These are phyloP conservation scores for Ophiostoma himal-ulmi DNA, from an alignment of 2,329 filamentous ascomycete species.

Conservation along the genomic window DNA sequence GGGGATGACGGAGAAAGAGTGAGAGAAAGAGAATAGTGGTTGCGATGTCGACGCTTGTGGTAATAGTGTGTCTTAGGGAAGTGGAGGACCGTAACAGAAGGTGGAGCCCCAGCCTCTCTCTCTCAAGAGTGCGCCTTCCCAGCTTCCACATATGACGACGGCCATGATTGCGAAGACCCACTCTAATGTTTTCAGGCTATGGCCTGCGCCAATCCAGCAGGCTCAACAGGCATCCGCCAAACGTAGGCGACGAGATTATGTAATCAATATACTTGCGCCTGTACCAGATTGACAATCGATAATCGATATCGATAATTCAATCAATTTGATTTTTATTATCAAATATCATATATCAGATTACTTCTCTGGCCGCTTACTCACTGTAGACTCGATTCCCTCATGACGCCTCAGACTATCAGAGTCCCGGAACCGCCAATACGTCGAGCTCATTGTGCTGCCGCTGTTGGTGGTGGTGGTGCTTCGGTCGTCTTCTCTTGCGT, in stretches of 20 bases:
- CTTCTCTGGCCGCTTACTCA: neutral
- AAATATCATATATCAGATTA: neutral
- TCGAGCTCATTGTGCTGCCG: slow-evolving; percentile 2
- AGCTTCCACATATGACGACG: neutral
- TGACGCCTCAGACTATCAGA: slow-evolving; percentile 8
- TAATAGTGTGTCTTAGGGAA: slow-evolving; percentile 11
- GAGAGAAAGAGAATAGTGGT: neutral
- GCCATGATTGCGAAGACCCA: slow-evolving; percentile 4
- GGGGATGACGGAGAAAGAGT: neutral
- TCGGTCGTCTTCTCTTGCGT: neutral
- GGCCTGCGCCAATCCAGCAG: neutral
- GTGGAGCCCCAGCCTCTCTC: slow-evolving; percentile 12
- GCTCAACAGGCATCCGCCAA: neutral
- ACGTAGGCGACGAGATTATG: slow-evolving; percentile 5
- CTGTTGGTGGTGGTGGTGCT: neutral
- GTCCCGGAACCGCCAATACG: slow-evolving; percentile 14
- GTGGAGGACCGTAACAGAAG: neutral
- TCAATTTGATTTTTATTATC: too few relatives aligned
- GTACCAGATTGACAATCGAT: neutral
- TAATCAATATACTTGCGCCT: neutral
- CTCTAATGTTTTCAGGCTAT: neutral
- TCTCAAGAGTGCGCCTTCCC: neutral
- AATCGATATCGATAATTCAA: neutral
- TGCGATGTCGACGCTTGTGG: slow-evolving; percentile 9
- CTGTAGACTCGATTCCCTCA: neutral